These are phyloP conservation scores for Fonsecaea erecta DNA, from an alignment of 2,329 filamentous ascomycete species.

Conservation along the genomic window DNA sequence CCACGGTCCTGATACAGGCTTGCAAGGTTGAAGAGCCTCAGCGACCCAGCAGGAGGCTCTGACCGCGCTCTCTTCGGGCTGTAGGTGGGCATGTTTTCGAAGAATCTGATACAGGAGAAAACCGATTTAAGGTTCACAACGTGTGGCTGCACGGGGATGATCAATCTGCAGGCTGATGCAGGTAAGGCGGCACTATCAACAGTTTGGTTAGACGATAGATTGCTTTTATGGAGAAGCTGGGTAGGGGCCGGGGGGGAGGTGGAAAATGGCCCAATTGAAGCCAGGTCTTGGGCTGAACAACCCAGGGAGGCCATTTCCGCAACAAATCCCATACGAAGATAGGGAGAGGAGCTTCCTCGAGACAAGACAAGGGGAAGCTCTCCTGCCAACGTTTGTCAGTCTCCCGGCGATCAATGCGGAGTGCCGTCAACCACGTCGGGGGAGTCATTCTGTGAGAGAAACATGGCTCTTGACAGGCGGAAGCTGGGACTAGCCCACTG, in stretches of 20 bases:
- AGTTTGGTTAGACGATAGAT: conserved; percentile 19
- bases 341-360: background rate
- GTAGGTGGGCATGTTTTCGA: background rate
- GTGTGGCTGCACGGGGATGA: conserved; percentile 19
- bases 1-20: background rate
- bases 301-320: background rate
- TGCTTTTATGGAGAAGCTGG: conserved; percentile 22
- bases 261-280: conserved; percentile 11
- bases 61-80: background rate
- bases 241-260: background rate
- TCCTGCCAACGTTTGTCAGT: background rate
- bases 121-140: conserved; percentile 12
- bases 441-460: background rate
- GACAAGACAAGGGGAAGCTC: background rate
- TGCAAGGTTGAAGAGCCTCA: conserved; percentile 1
- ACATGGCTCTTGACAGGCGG: background rate
- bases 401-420: background rate
- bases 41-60: background rate
- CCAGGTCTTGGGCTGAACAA: background rate
- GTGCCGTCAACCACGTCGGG: background rate
- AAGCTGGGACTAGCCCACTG: background rate
- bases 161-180: conserved; percentile 23
- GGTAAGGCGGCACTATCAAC: conserved; percentile 14
- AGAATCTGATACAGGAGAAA: conserved; percentile 21
- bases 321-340: background rate